These are phyloP conservation scores for Pogostemon cablin DNA, from an alignment of 257 asterid genomes.

Conservation along the genomic window DNA sequence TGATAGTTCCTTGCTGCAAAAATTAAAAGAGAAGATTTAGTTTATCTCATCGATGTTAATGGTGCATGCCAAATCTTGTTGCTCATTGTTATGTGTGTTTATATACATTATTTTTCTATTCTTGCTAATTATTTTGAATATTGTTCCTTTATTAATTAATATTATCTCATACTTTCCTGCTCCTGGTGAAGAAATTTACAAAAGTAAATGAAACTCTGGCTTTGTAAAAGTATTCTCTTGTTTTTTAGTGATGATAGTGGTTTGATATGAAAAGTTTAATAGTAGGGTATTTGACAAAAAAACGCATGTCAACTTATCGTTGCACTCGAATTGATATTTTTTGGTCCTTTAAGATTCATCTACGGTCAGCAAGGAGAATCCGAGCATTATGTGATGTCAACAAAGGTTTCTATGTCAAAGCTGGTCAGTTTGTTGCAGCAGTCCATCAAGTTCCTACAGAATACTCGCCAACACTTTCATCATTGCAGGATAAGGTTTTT, in stretches of 20 bases:
- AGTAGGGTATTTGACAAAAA: background rate
- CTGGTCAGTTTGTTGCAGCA: conserved; percentile 91
- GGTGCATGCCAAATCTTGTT: background rate
- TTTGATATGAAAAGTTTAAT: background rate
- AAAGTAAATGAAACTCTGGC: background rate
- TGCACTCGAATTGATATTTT: conserved; percentile 26
- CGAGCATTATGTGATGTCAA: conserved; percentile 71
- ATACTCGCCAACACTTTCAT: conserved; percentile 82
- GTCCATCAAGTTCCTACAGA: conserved; percentile 83
- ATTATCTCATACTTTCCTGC: background rate
- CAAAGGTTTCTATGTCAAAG: conserved; percentile 92
- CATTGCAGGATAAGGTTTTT: conserved; percentile 86
- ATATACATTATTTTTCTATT: background rate
- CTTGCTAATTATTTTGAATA: background rate
- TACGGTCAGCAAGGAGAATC: conserved; percentile 77
- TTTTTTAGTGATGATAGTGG: background rate
- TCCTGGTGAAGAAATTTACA: background rate
- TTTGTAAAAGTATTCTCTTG: background rate
- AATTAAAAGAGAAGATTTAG: too few species aligned
- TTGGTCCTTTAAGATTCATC: conserved; percentile 60
- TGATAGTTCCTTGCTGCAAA: too few species aligned
- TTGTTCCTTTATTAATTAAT: background rate
- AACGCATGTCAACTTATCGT: background rate
- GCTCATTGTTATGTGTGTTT: background rate
- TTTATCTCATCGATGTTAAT: too few species aligned